These are phyloP conservation scores for Penicillium sp. DNA, from an alignment of 2,329 filamentous ascomycete genomes.

Conservation along the genomic window DNA sequence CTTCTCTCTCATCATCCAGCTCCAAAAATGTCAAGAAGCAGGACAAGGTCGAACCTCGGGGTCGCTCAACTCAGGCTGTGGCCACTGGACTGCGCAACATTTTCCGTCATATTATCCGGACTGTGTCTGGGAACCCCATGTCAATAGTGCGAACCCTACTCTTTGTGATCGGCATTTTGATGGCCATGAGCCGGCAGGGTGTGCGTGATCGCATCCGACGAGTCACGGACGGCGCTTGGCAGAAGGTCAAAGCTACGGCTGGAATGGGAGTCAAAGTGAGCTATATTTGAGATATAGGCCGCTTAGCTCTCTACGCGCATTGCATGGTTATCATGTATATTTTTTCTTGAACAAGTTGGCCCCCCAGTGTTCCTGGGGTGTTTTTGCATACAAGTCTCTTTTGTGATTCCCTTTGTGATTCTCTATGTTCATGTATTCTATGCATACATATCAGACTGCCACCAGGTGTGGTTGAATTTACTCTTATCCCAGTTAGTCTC, in stretches of 20 bases:
- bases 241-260: slow-evolving; percentile 76
- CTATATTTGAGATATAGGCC: slow-evolving; percentile 64
- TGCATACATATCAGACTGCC: slow-evolving; percentile 8
- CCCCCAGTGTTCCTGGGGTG: neutral
- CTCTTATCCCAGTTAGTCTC: neutral
- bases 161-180: slow-evolving; percentile 74
- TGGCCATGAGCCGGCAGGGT: slow-evolving; percentile 71
- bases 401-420: slow-evolving; percentile 12
- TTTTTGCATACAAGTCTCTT: slow-evolving; percentile 17
- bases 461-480: slow-evolving; percentile 6
- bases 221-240: slow-evolving; percentile 68
- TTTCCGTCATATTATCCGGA: slow-evolving; percentile 49
- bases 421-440: slow-evolving; percentile 15
- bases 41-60: slow-evolving; percentile 30
- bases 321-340: slow-evolving; percentile 13
- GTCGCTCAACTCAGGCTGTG: slow-evolving; percentile 42
- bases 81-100: slow-evolving; percentile 49
- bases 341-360: slow-evolving; percentile 11
- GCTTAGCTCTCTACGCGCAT: neutral
- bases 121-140: slow-evolving; percentile 54
- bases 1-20: slow-evolving; percentile 30
- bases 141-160: slow-evolving; percentile 62
- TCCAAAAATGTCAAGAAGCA: slow-evolving; percentile 41
- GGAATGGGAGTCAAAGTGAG: slow-evolving; percentile 98
- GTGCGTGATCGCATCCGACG: slow-evolving; percentile 71